Conservation (phyloP, 495 filamentous ascomycete genomes). For the Talaromyces thailandensis region DNA sequence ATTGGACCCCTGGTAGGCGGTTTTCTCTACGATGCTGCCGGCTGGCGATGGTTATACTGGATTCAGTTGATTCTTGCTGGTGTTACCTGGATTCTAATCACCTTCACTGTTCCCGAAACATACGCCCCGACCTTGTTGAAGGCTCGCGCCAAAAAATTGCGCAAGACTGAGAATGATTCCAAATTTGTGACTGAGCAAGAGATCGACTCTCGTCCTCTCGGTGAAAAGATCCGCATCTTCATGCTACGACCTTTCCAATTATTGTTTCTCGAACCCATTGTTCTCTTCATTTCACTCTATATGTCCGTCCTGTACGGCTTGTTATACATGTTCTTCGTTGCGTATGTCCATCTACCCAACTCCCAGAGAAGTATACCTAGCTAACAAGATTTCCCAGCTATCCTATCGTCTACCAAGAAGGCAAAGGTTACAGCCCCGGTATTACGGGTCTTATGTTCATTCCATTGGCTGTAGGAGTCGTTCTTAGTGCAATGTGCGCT, state of each 20-base stretch:
- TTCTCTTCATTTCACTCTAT: slow-evolving; percentile 66
- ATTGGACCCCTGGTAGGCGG: slow-evolving; percentile 68
- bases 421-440: slow-evolving; percentile 64
- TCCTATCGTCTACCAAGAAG: slow-evolving; percentile 68
- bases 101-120: slow-evolving; percentile 74
- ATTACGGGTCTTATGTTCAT: slow-evolving; percentile 78
- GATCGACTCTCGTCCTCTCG: slow-evolving; percentile 56
- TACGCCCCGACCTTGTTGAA: slow-evolving; percentile 66
- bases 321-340: slow-evolving; percentile 78
- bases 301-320: slow-evolving; percentile 73
- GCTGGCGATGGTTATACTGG: slow-evolving; percentile 86
- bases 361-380: background rate
- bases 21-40: slow-evolving; percentile 55
- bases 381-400: slow-evolving; percentile 34
- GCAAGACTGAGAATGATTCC: slow-evolving; percentile 53
- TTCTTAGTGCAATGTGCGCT: slow-evolving; percentile 54
- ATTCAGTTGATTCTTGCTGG: slow-evolving; percentile 64
- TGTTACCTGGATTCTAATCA: slow-evolving; percentile 59
- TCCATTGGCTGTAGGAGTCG: slow-evolving; percentile 58
- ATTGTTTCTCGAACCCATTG: slow-evolving; percentile 69
- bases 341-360: slow-evolving; percentile 19
- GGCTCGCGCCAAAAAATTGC: slow-evolving; percentile 53
- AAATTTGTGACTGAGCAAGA: slow-evolving; percentile 65
- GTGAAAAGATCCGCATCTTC: slow-evolving; percentile 55
- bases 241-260: slow-evolving; percentile 71